phyloP scores from a whole-genome alignment of 2,329 filamentous ascomycete species.

The Colletotrichum sublineola region DNA sequence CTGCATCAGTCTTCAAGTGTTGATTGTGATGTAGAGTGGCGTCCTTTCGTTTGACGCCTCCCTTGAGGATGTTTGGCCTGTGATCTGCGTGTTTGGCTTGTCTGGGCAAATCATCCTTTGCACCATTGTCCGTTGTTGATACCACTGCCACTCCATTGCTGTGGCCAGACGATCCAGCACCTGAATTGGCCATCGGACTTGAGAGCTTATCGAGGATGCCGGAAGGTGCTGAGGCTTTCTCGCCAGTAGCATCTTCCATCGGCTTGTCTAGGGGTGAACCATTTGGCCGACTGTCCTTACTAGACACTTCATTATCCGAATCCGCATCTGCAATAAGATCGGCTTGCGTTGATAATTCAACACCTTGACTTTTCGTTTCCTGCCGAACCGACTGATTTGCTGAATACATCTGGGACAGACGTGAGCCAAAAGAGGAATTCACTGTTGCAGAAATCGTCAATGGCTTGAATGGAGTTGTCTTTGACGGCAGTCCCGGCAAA shows the following conservation, averaged over 20 bases:
- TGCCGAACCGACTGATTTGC: conserved; percentile 45
- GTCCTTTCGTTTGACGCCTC: conserved; percentile 61
- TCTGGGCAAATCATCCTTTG: not conserved
- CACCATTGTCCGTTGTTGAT: not conserved
- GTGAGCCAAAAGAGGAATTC: conserved; percentile 58
- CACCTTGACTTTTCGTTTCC: not conserved
- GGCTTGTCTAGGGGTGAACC: not conserved
- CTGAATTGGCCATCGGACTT: not conserved
- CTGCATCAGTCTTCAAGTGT: conserved; percentile 55
- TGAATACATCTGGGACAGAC: conserved; percentile 60
- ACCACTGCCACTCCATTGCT: not conserved
- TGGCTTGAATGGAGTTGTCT: not conserved
- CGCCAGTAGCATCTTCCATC: not conserved
- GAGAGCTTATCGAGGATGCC: not conserved
- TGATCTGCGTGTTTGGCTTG: not conserved
- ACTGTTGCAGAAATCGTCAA: not conserved
- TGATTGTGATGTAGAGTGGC: conserved; percentile 68
- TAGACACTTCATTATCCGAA: not conserved
- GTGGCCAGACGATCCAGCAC: not conserved
- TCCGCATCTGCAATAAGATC: not conserved
- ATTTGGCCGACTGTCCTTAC: not conserved
- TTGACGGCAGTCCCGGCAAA: not conserved
- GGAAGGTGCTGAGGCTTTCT: not conserved
- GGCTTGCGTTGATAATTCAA: not conserved
- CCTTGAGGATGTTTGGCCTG: conserved; percentile 15